phyloP scores from a whole-genome alignment of 2,329 filamentous ascomycete genomes.

The Pleomassaria siparia region DNA sequence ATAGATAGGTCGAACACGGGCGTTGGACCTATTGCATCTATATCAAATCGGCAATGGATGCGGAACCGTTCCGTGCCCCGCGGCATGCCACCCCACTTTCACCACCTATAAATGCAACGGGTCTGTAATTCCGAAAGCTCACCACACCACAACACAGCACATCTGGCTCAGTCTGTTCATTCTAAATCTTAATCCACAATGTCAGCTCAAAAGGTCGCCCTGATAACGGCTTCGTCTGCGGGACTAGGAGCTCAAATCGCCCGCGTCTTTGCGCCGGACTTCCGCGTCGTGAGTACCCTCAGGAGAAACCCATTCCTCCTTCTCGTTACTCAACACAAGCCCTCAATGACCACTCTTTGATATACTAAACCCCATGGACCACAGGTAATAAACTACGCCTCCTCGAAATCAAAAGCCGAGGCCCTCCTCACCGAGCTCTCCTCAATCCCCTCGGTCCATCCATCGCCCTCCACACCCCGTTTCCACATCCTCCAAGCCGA shows the following conservation, averaged over 20 bases:
- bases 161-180: neutral
- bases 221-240: constrained; percentile 53
- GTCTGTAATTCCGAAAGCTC: no score
- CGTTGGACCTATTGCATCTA: no score
- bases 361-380: neutral
- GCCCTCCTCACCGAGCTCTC: constrained; percentile 46
- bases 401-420: constrained; percentile 46
- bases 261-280: constrained; percentile 50
- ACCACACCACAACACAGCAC: no score
- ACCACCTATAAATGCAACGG: no score
- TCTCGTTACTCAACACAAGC: neutral
- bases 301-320: neutral
- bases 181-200: neutral
- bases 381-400: constrained; percentile 47
- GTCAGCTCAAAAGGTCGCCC: constrained; percentile 41
- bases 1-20: no score
- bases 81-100: neutral
- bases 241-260: constrained; percentile 52
- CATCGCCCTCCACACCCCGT: constrained; percentile 32
- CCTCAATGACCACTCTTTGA: neutral
- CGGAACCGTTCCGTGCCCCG: constrained; percentile 2
- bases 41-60: neutral
- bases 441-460: constrained; percentile 34
- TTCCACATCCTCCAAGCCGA: constrained; percentile 51
- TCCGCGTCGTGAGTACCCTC: constrained; percentile 45